Evolutionary conservation across 805 yeast genomes (phyloP).

Genomic region (Isabelozyma rhagii): DNA sequence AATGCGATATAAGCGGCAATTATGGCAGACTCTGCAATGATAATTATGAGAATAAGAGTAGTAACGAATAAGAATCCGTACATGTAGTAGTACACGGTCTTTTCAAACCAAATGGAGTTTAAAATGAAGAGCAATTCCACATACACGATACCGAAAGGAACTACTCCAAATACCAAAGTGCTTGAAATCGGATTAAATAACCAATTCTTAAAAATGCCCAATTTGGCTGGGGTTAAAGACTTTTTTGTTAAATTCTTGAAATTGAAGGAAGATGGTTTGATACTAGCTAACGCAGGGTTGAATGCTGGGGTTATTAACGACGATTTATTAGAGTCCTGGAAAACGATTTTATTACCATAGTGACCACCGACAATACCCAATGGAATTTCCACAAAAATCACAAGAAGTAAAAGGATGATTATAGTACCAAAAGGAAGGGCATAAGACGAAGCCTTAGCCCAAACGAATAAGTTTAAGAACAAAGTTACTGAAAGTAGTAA

Average conservation of each 20-base stretch:
- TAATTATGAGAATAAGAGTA: slow-evolving; percentile 53
- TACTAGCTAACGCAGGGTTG: too few species aligned
- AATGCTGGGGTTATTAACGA: too few species aligned
- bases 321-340: not conserved
- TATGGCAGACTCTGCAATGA: slow-evolving; percentile 69
- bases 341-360: slow-evolving; percentile 34
- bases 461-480: slow-evolving; percentile 62
- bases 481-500: slow-evolving; percentile 48
- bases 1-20: slow-evolving; percentile 65
- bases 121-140: slow-evolving; percentile 73
- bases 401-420: slow-evolving; percentile 53
- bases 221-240: not conserved
- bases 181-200: slow-evolving; percentile 21
- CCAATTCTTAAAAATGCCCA: slow-evolving; percentile 9
- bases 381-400: slow-evolving; percentile 69
- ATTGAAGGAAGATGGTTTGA: not conserved
- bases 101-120: slow-evolving; percentile 77
- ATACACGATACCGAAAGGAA: slow-evolving; percentile 79
- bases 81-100: slow-evolving; percentile 73
- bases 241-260: not conserved
- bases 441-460: slow-evolving; percentile 71
- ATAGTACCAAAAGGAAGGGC: slow-evolving; percentile 81
- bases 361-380: slow-evolving; percentile 72
- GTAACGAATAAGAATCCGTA: slow-evolving; percentile 74
- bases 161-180: slow-evolving; percentile 56